Evolutionary conservation across 495 filamentous ascomycete genomes (phyloP), one percentile per base, ranked within the genome.

Genomic region (Penicillium nucicola): DNA sequence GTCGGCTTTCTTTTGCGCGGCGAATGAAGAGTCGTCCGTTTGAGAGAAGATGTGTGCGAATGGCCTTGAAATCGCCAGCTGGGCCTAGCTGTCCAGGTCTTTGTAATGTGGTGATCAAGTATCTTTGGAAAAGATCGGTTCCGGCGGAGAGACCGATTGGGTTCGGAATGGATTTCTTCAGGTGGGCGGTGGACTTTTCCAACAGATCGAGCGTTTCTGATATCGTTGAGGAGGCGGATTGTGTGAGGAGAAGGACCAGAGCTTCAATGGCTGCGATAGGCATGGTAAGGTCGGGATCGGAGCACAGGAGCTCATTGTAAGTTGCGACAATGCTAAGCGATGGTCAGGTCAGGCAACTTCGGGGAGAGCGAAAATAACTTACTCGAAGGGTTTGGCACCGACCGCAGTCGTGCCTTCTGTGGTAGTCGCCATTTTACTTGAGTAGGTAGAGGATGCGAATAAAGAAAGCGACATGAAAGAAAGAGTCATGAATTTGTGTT

Each of bases 211-310:
- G 84, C 36, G 92, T 95, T 71, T 98, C 93, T 66, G 90, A 92
- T 56, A 96, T 88, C 22, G 93, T 98, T 12, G 82, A 82, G 6
- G 89, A 85, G 40, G 83, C 81, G 8, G 83, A 86, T 41, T 84
- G 80, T 64, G 84, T 82, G 50, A 97, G 84, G 50, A 90, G 84
- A 57, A 88, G 79, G 55, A 96, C 92, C 40, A 97, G 80, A 31
- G 93, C 84, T 71, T 97, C 91, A 66, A 98, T 96, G 45, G 93
- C 92, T 2, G 92, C 93, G 42, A 98, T 86, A 41, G 92, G 90
- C 88, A 95, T 96, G 20, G 91, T 95, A 34, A 97, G 80, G 22
- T 93, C 88, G 12, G 85, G 82, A 68, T 96, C 90, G 38, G 74
- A 72, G 57, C 61, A 62, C 43, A 85, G 79, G 45, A 86, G 70